phyloP scores from a whole-genome alignment of 306 rosid species.

The Psophocarpus tetragonolobus region DNA sequence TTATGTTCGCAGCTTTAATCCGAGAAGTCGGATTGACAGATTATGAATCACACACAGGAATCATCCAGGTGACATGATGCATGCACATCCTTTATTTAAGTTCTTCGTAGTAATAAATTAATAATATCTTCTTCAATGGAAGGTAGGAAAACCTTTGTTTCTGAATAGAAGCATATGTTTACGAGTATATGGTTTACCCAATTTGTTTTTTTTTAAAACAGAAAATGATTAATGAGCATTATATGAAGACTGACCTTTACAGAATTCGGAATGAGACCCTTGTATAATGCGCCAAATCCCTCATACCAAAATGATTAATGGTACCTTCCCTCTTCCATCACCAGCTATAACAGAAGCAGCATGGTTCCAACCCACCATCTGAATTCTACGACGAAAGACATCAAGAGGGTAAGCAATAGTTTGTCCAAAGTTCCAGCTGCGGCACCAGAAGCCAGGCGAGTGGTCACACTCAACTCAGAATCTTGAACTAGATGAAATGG shows the following conservation, averaged over 20 bases:
- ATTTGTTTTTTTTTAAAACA: neutral
- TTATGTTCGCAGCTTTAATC: neutral
- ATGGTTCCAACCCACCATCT: slow-evolving; percentile 97
- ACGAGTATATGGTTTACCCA: neutral
- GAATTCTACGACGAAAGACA: slow-evolving; percentile 96
- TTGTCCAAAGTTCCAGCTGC: slow-evolving; percentile 95
- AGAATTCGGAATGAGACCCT: slow-evolving; percentile 94
- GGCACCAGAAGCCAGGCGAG: slow-evolving; percentile 91
- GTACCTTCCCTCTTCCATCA: slow-evolving; percentile 66
- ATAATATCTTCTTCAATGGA: neutral
- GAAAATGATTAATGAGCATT: slow-evolving; percentile 4
- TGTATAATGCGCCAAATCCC: slow-evolving; percentile 89
- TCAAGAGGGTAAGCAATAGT: slow-evolving; percentile 94
- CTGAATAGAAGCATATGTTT: neutral
- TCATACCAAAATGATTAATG: slow-evolving; percentile 83
- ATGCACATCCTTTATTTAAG: neutral
- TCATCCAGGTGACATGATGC: neutral
- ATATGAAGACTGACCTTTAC: slow-evolving; percentile 73
- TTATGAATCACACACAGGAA: neutral
- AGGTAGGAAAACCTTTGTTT: neutral
- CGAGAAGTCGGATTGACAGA: neutral
- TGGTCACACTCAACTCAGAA: slow-evolving; percentile 75
- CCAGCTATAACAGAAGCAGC: slow-evolving; percentile 81
- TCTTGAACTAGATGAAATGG: slow-evolving; percentile 72
- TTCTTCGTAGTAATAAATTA: neutral